Evolutionary conservation across 306 rosid species (phyloP), one percentile per base, ranked within the genome.

Genomic region (Clitoria ternatea): DNA sequence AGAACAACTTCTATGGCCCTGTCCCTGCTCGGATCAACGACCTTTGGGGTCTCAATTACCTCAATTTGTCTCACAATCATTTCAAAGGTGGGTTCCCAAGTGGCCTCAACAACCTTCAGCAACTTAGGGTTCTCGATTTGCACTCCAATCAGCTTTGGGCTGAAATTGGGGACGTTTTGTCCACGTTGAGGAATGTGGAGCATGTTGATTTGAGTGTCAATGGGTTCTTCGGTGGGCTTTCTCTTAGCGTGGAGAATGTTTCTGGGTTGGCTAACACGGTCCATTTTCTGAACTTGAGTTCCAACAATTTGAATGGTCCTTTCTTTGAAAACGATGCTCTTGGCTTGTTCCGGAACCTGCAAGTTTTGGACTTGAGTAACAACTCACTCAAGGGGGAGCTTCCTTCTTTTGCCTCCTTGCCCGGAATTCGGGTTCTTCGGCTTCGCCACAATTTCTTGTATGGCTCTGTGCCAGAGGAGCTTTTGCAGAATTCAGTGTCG

Each of bases 21-120:
- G 87, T 94, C 70, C 97, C 98, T 0, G 87, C 82, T 6, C 87
- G 94, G 88, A 85, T 94, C 83, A 88, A 82, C 71, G 90, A 84
- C 14, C 79, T 94, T 0, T 94, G 93, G 91, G 89, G 74, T 1
- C 73, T 94, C 32, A 84, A 80, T 72, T 75, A 87, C 70, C 94
- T 94, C 44, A 91, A 94, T 83, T 75, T 94, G 79, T 90, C 98
- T 0, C 26, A 3, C 1, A 90, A 94, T 60, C 11, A 14, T 0
- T 94, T 90, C 82, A 76, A 30, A 4, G 94, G 96, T 5, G 84
- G 89, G 5, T 94, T 94, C 61, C 92, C 97, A 6, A 72, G 74
- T 17, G 89, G 84, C 15, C 52, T 81, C 7, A 52, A 12, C 15
- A 94, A 94, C 82, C 96, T 94, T 12, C 92, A 94, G 79, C 98